Evolutionary conservation across 352 stramenopile species (phyloP), one percentile per base, ranked within the genome.

Genomic region (Phytophthora palmivora): DNA sequence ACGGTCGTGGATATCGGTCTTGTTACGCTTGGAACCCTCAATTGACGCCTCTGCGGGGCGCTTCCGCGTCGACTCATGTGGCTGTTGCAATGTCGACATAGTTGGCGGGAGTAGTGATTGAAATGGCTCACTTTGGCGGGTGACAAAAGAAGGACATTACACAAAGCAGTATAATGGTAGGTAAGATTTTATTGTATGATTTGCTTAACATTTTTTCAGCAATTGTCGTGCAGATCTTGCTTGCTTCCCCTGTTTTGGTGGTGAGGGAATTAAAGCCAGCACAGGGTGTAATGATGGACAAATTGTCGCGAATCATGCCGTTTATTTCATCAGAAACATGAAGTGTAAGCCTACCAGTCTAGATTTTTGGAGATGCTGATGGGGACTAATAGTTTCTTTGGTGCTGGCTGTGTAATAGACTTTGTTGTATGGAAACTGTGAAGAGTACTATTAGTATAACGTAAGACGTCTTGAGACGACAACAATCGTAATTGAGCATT

Each of bases 11-110:
- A 18, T 8, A 15, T 56, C 39, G 26, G 18, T 11, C 22, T 71
- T 71, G n/a, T 67, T 15, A 0, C 66, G 61, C 55, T 74, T 74
- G n/a, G 54, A 21, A 9, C 21, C 19, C 15, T 28, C 41, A 12
- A n/a, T 12, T 15, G 11, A 12, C 24, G 33, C 16, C 45, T 63
- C 38, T 9, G 50, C 49, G 11, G 48, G 50, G 15, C 64, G 64
- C 64, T 77, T 77, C 18, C 46, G 49, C 38, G 39, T 63, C 21
- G n/a, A 22, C n/a, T 22, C 38, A 21, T 57, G 21, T n/a, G 26
- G 18, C 18, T 66, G 48, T 19, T 62, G 59, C 53, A 67, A 56
- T n/a, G n/a, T n/a, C 34, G 57, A 67, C 41, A 56, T 58, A 28
- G 16, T 37, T 63, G 45, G 52, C 28, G 60, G 38, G 45, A 67